Conservation (phyloP, 495 filamentous ascomycete species). For the Penicillium pancosmium region DNA sequence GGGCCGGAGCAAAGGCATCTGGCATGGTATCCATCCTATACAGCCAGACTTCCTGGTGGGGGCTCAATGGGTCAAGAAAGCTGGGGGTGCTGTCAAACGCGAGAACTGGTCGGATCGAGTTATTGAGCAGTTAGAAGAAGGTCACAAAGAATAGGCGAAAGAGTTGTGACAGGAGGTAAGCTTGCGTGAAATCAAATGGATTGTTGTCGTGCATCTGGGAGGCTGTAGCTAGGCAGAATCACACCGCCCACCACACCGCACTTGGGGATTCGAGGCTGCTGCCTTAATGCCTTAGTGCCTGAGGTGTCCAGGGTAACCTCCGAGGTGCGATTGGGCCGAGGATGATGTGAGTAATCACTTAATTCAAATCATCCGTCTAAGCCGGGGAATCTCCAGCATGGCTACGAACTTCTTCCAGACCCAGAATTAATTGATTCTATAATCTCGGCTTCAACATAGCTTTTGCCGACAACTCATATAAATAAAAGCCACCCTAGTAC, state of each 20-base stretch:
- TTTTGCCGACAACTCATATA: background rate
- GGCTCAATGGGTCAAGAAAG: background rate
- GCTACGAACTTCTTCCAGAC: background rate
- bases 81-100: background rate
- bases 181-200: background rate
- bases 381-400: background rate
- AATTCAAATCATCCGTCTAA: constrained; percentile 2
- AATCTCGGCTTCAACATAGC: constrained; percentile 7
- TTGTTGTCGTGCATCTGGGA: constrained; percentile 1
- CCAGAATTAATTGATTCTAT: constrained; percentile 8
- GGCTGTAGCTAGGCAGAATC: constrained; percentile 9
- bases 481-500: background rate
- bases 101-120: background rate
- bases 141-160: background rate
- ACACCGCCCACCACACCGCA: constrained; percentile 8
- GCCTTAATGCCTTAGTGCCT: constrained; percentile 4
- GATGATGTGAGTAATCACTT: constrained; percentile 24
- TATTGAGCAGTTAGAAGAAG: background rate
- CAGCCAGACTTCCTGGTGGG: background rate
- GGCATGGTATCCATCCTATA: constrained; percentile 31
- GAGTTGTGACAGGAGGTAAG: background rate
- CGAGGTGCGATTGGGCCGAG: constrained; percentile 14
- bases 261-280: background rate
- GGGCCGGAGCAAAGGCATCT: constrained; percentile 32
- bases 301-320: constrained; percentile 2